phyloP scores from a whole-genome alignment of 805 yeast species.

The Candida sithepensis region DNA sequence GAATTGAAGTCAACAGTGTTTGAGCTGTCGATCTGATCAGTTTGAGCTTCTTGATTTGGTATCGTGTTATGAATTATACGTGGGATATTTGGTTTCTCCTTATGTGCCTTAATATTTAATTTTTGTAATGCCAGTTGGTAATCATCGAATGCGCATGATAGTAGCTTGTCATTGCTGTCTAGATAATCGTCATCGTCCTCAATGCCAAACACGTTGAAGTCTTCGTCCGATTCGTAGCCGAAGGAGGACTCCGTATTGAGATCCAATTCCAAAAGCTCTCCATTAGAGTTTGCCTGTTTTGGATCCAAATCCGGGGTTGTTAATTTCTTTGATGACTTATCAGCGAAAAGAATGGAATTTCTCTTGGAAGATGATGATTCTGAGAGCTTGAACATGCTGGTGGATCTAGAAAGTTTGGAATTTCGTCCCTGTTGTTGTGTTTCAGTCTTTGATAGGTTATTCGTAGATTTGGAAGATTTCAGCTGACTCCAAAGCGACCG shows the following conservation, averaged over 20 bases:
- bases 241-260: constrained; percentile 1
- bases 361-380: background rate
- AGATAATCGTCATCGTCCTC: constrained; percentile 4
- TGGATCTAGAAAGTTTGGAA: background rate
- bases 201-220: background rate
- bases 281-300: background rate
- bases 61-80: background rate
- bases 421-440: background rate
- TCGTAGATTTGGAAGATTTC: constrained; percentile 12
- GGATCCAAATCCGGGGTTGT: background rate
- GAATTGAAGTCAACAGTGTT: background rate
- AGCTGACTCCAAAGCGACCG: constrained; percentile 22
- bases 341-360: background rate
- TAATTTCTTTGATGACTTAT: background rate
- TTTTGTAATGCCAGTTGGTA: constrained; percentile 19
- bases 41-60: too few relatives aligned
- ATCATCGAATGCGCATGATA: constrained; percentile 24
- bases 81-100: background rate
- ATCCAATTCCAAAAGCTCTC: constrained; percentile 5
- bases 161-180: constrained; percentile 5
- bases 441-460: constrained; percentile 2
- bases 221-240: constrained; percentile 5
- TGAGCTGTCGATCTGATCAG: too few relatives aligned
- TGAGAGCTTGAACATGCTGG: background rate
- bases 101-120: constrained; percentile 1